phyloP scores from a whole-genome alignment of 805 yeast species.

The Lachancea dasiensis region DNA sequence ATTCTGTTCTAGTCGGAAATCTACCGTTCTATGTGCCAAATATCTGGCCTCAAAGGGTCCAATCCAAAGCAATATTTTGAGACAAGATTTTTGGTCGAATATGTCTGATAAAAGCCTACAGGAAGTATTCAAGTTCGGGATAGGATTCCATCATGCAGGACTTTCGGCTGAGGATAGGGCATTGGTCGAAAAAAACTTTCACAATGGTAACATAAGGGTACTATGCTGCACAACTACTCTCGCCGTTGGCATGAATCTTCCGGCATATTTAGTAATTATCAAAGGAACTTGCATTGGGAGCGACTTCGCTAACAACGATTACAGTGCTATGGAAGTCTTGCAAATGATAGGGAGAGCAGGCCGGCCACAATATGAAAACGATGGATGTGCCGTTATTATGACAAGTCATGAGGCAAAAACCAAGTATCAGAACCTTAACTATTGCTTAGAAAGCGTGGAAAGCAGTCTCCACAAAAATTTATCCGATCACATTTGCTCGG shows the following conservation, averaged over 20 bases:
- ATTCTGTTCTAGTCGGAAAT: slow-evolving; percentile 50
- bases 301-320: slow-evolving; percentile 44
- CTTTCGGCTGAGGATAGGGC: slow-evolving; percentile 42
- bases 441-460: slow-evolving; percentile 42
- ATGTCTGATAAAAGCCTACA: slow-evolving; percentile 29
- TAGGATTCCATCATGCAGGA: slow-evolving; percentile 59
- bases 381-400: slow-evolving; percentile 43
- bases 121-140: slow-evolving; percentile 30
- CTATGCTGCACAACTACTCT: slow-evolving; percentile 55
- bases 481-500: slow-evolving; percentile 40
- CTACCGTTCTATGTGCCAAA: slow-evolving; percentile 43
- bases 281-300: slow-evolving; percentile 59
- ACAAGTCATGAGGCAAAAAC: slow-evolving; percentile 34
- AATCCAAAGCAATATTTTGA: background rate
- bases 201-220: slow-evolving; percentile 37
- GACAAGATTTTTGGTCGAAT: background rate
- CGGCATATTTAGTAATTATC: slow-evolving; percentile 54
- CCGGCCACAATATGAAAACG: slow-evolving; percentile 50
- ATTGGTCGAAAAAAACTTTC: slow-evolving; percentile 41
- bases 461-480: slow-evolving; percentile 40
- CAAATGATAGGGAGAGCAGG: slow-evolving; percentile 69
- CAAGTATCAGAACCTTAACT: slow-evolving; percentile 38
- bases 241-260: slow-evolving; percentile 57
- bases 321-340: slow-evolving; percentile 47
- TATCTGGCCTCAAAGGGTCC: slow-evolving; percentile 25